Base-by-base conservation (phyloP, 2,329 filamentous ascomycete species). In the Paraphoma sp. region DNA sequence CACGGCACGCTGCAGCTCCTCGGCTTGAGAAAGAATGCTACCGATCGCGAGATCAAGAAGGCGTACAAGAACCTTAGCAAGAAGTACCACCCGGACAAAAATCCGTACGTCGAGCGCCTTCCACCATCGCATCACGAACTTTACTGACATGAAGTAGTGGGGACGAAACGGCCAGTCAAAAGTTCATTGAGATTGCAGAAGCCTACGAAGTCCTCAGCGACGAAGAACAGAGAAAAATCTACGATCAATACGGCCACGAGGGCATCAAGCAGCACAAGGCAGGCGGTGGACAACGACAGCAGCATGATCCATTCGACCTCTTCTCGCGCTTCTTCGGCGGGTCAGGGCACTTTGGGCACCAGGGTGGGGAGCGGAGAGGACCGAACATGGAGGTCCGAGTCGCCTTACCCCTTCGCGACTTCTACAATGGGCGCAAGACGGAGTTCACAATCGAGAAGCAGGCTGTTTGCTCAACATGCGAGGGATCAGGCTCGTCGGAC, bases 271-370 rank as follows among this genome's bases (percentile, higher is more conserved):
- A 95, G 73, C 91, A 90, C 69, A 86, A 92, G 70, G 87, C 90
- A 69, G 89, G 91, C 45, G 86, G 87, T 36, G 86, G 86, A 48
- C 84, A 84, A 83, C 43, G 81, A 80, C 80, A 81, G 30, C 71
- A 73, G 36, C 83, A 86, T 56, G 93, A 99, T 73, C 93, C 95
- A 17, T 98, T 98, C 74, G 95, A 99, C 77, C 83, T 99, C 42
- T 99, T 99, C 83, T 93, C 89, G 52, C 90, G 92, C 65, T 98
- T 99, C 86, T 99, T 99, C 74, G 95, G 95, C 61, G 94, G 94
- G 18, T 89, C 86, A 38, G 93, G 93, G 9, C 92, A 95, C 78
- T 96, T 91, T 62, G 89, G 90, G 14, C 81, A 89, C 67, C 87
- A 88, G 47, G 89, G 94, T 30, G 89, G 89, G 36, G 89, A 95